Conservation (phyloP, 2,329 filamentous ascomycete genomes). For the Waltergamsia citrina region DNA sequence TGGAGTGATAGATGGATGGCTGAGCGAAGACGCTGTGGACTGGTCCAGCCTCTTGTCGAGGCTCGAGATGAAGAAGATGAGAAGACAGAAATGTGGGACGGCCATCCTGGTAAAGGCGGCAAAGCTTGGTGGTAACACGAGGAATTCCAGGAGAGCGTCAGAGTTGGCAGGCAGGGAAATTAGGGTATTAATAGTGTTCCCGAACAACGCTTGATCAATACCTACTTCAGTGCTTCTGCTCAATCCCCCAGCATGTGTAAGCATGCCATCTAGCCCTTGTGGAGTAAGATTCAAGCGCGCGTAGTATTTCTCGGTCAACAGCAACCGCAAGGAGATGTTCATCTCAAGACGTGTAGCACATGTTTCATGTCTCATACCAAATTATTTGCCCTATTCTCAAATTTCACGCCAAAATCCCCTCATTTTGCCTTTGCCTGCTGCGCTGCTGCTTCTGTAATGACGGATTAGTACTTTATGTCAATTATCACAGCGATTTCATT, state of each 20-base stretch:
- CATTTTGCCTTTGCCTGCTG: constrained; percentile 48
- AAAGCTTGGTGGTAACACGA: constrained; percentile 27
- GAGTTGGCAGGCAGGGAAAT: too few relatives aligned
- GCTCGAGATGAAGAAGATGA: constrained; percentile 22
- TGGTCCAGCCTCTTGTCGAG: constrained; percentile 33
- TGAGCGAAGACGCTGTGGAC: constrained; percentile 46
- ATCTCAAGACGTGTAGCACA: not conserved
- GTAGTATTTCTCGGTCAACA: too few relatives aligned
- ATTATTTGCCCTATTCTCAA: not conserved
- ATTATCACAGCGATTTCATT: too few relatives aligned
- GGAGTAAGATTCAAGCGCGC: too few relatives aligned
- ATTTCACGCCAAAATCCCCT: constrained; percentile 7
- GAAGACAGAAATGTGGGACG: constrained; percentile 25
- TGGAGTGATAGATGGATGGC: constrained; percentile 56
- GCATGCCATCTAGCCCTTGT: too few relatives aligned
- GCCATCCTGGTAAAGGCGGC: constrained; percentile 25
- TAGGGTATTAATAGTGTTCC: not conserved
- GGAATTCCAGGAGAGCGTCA: too few relatives aligned
- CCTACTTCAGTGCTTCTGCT: not conserved
- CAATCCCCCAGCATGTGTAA: too few relatives aligned
- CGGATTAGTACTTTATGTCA: too few relatives aligned
- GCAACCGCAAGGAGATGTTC: too few relatives aligned
- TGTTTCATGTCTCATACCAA: not conserved
- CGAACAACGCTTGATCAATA: not conserved
- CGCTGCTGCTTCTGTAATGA: constrained; percentile 46